Percentiles rank a stretch among this genome's conserved stretches.
phyloP scores from a whole-genome alignment of 106 monocot species.

The Amphibolis antarctica region DNA sequence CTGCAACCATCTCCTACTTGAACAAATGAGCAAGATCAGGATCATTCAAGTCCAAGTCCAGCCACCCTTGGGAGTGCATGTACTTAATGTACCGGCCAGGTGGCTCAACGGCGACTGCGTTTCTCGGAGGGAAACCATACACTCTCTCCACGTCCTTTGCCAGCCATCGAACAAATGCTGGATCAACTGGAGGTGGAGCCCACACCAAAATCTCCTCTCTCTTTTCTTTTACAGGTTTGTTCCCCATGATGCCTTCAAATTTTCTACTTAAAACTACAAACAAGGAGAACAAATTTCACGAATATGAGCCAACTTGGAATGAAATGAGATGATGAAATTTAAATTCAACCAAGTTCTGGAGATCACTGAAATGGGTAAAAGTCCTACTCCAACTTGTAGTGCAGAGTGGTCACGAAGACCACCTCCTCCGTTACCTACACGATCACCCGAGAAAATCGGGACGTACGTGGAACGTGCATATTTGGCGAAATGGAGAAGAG shows the following conservation, averaged over 20 bases:
- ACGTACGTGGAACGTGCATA: no score
- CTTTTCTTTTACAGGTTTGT: conserved; percentile 5
- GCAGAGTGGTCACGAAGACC: no score
- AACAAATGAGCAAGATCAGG: conserved; percentile 41
- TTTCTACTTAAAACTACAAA: background rate
- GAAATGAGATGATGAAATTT: no score
- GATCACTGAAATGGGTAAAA: no score
- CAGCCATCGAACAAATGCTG: conserved; percentile 18
- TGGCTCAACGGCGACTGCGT: conserved; percentile 44
- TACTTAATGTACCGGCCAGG: conserved; percentile 60
- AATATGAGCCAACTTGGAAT: no score
- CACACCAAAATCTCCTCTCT: background rate
- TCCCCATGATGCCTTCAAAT: background rate
- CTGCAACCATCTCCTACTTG: conserved; percentile 8
- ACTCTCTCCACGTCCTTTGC: conserved; percentile 43
- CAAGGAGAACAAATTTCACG: no score
- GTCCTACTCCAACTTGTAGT: no score
- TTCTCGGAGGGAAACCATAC: conserved; percentile 34
- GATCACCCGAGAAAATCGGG: no score
- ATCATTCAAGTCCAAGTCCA: conserved; percentile 62
- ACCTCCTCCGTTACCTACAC: no score
- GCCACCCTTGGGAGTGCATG: conserved; percentile 53
- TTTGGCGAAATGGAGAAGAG: no score
- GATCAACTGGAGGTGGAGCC: conserved; percentile 1
- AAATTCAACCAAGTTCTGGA: no score